Conservation (phyloP, 2,329 filamentous ascomycete genomes). For the Aspergillus sp. region DNA sequence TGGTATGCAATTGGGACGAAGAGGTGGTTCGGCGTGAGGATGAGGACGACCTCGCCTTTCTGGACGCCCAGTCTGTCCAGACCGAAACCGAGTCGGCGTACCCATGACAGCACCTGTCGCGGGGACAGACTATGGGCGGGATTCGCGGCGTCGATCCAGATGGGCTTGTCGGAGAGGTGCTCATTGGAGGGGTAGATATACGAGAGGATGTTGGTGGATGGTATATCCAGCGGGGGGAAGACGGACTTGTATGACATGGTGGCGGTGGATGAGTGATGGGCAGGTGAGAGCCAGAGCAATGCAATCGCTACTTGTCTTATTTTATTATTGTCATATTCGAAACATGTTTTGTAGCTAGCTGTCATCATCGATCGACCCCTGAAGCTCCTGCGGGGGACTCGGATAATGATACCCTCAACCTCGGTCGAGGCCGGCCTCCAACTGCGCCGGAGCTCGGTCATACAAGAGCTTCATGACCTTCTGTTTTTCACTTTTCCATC, state of each 20-base stretch:
- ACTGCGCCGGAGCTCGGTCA: neutral
- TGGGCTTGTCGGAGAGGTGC: slow-evolving; percentile 7
- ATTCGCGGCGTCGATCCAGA: slow-evolving; percentile 12
- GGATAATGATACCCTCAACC: neutral
- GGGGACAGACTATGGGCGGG: slow-evolving; percentile 7
- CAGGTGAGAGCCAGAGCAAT: too few relatives aligned
- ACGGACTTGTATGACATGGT: slow-evolving; percentile 5
- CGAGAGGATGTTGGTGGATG: slow-evolving; percentile 10
- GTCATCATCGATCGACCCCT: neutral
- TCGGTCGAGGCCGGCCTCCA: neutral
- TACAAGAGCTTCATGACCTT: neutral
- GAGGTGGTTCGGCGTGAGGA: slow-evolving; percentile 12
- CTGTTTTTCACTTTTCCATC: neutral
- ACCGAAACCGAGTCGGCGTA: slow-evolving; percentile 9
- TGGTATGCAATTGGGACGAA: slow-evolving; percentile 12
- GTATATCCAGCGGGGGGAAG: slow-evolving; percentile 5
- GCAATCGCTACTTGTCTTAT: neutral
- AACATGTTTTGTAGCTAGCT: neutral
- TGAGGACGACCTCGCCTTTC: slow-evolving; percentile 7
- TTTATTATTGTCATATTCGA: neutral
- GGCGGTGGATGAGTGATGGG: too few relatives aligned
- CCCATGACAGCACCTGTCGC: slow-evolving; percentile 9
- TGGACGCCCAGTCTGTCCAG: slow-evolving; percentile 4
- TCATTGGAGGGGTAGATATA: slow-evolving; percentile 11
- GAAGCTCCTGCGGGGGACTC: slow-evolving; percentile 1